phyloP scores from a whole-genome alignment of 805 yeast genomes.

The Lipomyces japonicus region DNA sequence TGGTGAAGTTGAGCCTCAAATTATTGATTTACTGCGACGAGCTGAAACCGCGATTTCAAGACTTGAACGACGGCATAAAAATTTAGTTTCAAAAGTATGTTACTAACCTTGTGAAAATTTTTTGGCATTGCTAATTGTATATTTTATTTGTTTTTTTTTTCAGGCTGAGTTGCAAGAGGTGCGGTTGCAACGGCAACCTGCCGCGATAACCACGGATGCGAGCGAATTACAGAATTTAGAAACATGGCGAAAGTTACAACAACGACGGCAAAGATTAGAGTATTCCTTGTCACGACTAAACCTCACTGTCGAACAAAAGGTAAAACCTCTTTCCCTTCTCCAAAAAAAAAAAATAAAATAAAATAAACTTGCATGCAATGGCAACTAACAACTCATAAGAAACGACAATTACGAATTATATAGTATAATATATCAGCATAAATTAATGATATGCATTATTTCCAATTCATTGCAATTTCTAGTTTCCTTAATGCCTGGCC shows the following conservation, averaged over 20 bases:
- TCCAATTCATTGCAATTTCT: constrained; percentile 29
- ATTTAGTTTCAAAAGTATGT: constrained; percentile 27
- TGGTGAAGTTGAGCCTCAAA: constrained; percentile 34
- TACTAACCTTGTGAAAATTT: background rate
- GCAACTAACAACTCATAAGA: constrained; percentile 1
- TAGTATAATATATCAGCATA: background rate
- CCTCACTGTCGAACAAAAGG: constrained; percentile 25
- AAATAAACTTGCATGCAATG: background rate
- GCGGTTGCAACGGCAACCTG: constrained; percentile 27
- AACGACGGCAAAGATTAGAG: constrained; percentile 27
- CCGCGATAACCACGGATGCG: constrained; percentile 1
- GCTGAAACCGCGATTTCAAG: constrained; percentile 31
- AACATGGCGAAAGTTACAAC: constrained; percentile 24
- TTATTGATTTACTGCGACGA: constrained; percentile 27
- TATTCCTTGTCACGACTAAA: constrained; percentile 29
- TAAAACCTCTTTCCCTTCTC: background rate
- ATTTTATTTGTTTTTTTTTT: background rate
- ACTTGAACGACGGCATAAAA: constrained; percentile 32
- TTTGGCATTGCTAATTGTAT: background rate
- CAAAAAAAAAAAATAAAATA: background rate
- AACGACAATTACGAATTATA: background rate
- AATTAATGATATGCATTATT: constrained; percentile 1
- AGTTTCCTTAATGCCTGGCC: constrained; percentile 27
- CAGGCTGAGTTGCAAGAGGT: constrained; percentile 34
- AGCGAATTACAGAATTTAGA: constrained; percentile 10